These are phyloP conservation scores for Myochromella boudieri DNA, from an alignment of 768 basidiomycete species.

Conservation along the genomic window DNA sequence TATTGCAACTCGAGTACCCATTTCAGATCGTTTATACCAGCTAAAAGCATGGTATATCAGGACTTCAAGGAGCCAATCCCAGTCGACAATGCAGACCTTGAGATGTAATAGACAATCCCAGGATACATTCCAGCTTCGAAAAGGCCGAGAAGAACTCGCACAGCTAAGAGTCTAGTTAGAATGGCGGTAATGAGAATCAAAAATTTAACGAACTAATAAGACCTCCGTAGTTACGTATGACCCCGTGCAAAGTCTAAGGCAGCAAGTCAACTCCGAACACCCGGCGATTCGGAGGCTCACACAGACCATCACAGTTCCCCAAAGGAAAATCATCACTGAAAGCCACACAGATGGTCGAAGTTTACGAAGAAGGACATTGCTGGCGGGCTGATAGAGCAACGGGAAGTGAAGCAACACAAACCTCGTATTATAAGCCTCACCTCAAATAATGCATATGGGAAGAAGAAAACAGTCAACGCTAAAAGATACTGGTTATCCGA, in stretches of 20 bases:
- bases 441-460: conserved; percentile 71
- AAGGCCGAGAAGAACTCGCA: conserved; percentile 64
- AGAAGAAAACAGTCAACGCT: conserved; percentile 75
- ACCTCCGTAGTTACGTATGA: conserved; percentile 59
- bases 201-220: conserved; percentile 48
- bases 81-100: conserved; percentile 37
- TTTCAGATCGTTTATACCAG: conserved; percentile 81
- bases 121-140: conserved; percentile 61
- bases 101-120: conserved; percentile 62
- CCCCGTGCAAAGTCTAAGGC: conserved; percentile 59
- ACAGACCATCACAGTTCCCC: conserved; percentile 55
- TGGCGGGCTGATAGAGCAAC: conserved; percentile 50
- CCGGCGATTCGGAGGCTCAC: no score
- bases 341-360: conserved; percentile 70
- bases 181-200: neutral
- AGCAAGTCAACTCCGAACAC: neutral
- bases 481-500: conserved; percentile 66
- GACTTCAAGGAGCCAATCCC: neutral
- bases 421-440: conserved; percentile 31
- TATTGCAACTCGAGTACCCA: conserved; percentile 66
- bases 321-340: conserved; percentile 46
- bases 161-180: conserved; percentile 32
- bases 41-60: conserved; percentile 28
- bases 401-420: neutral
- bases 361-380: conserved; percentile 59